phyloP scores from a whole-genome alignment of 306 rosid species.

The Aeschynomene evenia region DNA sequence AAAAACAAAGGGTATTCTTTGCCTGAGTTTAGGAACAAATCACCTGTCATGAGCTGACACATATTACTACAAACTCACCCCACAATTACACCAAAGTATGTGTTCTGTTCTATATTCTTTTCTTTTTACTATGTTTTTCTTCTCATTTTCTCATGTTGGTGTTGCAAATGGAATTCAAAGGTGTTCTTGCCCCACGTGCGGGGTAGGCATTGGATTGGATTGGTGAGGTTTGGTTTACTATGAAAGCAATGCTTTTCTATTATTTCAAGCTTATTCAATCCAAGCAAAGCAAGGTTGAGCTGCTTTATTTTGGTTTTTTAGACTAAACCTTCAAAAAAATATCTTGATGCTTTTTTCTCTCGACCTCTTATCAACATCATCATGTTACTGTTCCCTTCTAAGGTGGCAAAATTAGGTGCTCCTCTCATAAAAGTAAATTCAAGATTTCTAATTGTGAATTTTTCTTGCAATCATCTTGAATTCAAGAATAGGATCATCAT shows the following conservation, averaged over 20 bases:
- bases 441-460: too few relatives aligned
- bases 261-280: neutral
- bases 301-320: neutral
- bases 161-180: neutral
- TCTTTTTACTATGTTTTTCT: neutral
- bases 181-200: conserved; percentile 31
- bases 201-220: neutral
- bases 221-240: conserved; percentile 13
- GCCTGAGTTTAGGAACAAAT: conserved; percentile 21
- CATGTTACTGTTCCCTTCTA: neutral
- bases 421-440: neutral
- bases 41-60: conserved; percentile 19
- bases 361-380: neutral
- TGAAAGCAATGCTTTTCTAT: conserved; percentile 28
- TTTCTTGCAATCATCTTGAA: too few relatives aligned
- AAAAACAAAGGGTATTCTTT: conserved; percentile 49
- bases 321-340: neutral
- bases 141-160: neutral
- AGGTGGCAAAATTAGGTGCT: neutral
- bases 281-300: neutral
- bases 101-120: conserved; percentile 40
- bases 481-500: too few relatives aligned
- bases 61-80: neutral
- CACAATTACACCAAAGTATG: conserved; percentile 36
- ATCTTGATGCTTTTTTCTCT: neutral